These are phyloP conservation scores for Ascoidea tarda DNA, from an alignment of 805 yeast genomes.

Conservation along the genomic window DNA sequence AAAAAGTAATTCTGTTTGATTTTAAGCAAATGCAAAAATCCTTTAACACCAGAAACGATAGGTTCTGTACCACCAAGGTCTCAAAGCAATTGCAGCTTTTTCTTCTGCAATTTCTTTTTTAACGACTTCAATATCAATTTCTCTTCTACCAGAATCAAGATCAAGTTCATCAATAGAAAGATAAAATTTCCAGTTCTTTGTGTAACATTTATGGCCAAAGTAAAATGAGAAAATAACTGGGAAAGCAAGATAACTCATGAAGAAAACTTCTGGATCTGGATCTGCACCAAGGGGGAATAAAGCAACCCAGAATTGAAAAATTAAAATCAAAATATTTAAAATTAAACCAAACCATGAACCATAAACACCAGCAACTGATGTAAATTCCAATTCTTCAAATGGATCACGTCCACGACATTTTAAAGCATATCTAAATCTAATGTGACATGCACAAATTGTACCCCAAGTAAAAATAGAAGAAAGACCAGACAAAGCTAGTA, in stretches of 20 bases:
- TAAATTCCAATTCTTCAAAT: slow-evolving; percentile 25
- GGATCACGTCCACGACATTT: slow-evolving; percentile 23
- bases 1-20: too few species aligned
- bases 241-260: slow-evolving; percentile 31
- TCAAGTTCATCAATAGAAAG: slow-evolving; percentile 36
- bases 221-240: slow-evolving; percentile 29
- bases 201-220: slow-evolving; percentile 31
- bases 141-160: slow-evolving; percentile 50
- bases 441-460: slow-evolving; percentile 27
- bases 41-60: slow-evolving; percentile 43
- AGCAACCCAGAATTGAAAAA: slow-evolving; percentile 35
- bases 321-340: slow-evolving; percentile 22
- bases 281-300: slow-evolving; percentile 25
- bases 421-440: slow-evolving; percentile 33
- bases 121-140: slow-evolving; percentile 39
- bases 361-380: slow-evolving; percentile 25
- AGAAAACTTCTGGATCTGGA: slow-evolving; percentile 22
- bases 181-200: slow-evolving; percentile 29
- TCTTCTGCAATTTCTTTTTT: slow-evolving; percentile 47
- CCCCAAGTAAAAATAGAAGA: slow-evolving; percentile 36
- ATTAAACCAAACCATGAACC: slow-evolving; percentile 27
- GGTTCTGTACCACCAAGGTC: slow-evolving; percentile 32
- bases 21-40: too few species aligned
- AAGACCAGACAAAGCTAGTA: slow-evolving; percentile 33
- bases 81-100: slow-evolving; percentile 29